Evolutionary conservation across 768 basidiomycete species (phyloP), one percentile per base, ranked within the genome.

Genomic region (Antrodiella citrinella): DNA sequence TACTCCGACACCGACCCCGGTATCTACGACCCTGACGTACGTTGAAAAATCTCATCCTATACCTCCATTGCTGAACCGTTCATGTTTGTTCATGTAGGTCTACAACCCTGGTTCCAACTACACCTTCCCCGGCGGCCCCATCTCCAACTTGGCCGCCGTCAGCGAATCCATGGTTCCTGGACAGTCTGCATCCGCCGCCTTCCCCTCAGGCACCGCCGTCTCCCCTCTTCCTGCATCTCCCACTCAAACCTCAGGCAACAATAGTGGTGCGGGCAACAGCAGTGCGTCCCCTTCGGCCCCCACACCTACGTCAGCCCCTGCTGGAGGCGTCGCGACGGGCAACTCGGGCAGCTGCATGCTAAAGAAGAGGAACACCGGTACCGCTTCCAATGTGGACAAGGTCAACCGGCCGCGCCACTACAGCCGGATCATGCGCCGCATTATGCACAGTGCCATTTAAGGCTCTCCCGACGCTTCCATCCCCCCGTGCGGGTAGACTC

Each of bases 1-100:
- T 91, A 91, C 70, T 72, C 61, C 26, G 84, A 86, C 61, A 69
- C 55, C 44, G 85, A 90, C 58, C 80, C 86, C 1, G 89, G 87
- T 46, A 86, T 90, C 64, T 79, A 75, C 55, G 80, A 72, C 53
- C 72, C 74, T n/a, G 61, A 67, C 39, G 76, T 75, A 57, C 48
- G 64, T 45, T 35, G 15, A 44, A 10, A 4, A 50, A 38, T 50
- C 39, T 41, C 42, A 26, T 40, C 23, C 26, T 35, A 25, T 10
- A 38, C 4, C 11, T 48, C n/a, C 38, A 39, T 18, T 22, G 42
- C 42, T 18, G 18, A 18, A 35, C 30, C 30, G 30, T 15, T 35
- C 5, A 43, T 26, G 5, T 54, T n/a, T 20, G 18, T 12, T 12
- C 19, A n/a, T 10, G 21, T 44, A 62, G 57, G 43, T 61, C 53